These are phyloP conservation scores for Rhodotorula sp. DNA, from an alignment of 1,284 basidiomycete genomes.

Conservation along the genomic window DNA sequence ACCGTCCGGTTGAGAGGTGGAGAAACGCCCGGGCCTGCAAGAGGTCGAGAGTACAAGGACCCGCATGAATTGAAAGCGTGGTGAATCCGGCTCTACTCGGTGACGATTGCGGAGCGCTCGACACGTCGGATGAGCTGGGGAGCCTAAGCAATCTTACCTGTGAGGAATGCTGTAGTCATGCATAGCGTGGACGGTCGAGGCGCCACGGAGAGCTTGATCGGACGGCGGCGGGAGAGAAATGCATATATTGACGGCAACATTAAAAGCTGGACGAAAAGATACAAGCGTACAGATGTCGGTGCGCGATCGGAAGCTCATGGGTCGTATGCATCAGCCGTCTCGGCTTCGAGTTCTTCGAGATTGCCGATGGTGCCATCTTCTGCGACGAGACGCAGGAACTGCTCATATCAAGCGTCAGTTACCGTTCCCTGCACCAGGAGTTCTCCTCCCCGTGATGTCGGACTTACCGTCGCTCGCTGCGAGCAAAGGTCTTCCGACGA, in stretches of 20 bases:
- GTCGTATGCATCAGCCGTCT: slow-evolving; percentile 8
- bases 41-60: not conserved
- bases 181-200: no score
- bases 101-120: no score
- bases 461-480: slow-evolving; percentile 62
- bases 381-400: slow-evolving; percentile 21
- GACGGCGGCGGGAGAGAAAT: no score
- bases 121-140: no score
- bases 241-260: not conserved
- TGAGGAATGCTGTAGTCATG: no score
- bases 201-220: no score
- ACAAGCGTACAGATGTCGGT: not conserved
- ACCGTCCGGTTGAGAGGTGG: not conserved
- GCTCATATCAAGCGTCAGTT: not conserved
- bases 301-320: not conserved
- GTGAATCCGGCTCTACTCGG: no score
- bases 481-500: slow-evolving; percentile 53
- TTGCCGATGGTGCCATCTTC: slow-evolving; percentile 29
- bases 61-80: not conserved
- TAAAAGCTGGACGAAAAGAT: no score
- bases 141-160: no score
- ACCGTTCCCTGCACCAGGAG: no score
- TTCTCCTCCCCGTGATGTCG: not conserved
- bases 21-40: no score
- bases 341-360: slow-evolving; percentile 25